Evolutionary conservation across 768 basidiomycete species (phyloP).

Genomic region (Macrolepiota dolichaula): DNA sequence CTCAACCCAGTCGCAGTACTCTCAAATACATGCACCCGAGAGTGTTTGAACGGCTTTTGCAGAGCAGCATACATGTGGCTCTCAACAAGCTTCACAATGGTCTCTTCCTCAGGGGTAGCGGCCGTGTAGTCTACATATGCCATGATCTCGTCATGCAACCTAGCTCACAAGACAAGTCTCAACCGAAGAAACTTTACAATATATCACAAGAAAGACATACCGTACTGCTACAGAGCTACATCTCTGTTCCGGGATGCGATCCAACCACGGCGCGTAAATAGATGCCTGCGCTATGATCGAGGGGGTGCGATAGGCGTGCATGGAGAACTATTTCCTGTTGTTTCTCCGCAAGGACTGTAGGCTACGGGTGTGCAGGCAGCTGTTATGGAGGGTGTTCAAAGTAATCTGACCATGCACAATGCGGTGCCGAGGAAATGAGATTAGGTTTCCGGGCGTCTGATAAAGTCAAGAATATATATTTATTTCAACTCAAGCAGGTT

Average conservation of each 20-base stretch:
- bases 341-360: no score
- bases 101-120: constrained; percentile 50
- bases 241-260: not conserved
- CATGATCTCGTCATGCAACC: constrained; percentile 63
- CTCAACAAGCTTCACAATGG: constrained; percentile 42
- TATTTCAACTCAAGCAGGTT: no score
- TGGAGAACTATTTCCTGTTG: not conserved
- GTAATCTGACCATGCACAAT: no score
- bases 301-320: not conserved
- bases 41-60: constrained; percentile 38
- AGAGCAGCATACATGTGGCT: constrained; percentile 43
- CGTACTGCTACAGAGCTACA: not conserved
- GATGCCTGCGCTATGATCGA: not conserved
- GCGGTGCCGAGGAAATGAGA: no score
- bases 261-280: not conserved
- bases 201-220: not conserved
- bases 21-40: constrained; percentile 54
- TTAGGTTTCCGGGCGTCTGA: no score
- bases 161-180: constrained; percentile 16
- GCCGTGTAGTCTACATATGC: constrained; percentile 53
- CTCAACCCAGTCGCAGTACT: constrained; percentile 58
- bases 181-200: not conserved
- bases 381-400: no score
- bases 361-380: no score
- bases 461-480: no score